phyloP scores from a whole-genome alignment of 2,329 filamentous ascomycete genomes.

The Apiospora sp. region DNA sequence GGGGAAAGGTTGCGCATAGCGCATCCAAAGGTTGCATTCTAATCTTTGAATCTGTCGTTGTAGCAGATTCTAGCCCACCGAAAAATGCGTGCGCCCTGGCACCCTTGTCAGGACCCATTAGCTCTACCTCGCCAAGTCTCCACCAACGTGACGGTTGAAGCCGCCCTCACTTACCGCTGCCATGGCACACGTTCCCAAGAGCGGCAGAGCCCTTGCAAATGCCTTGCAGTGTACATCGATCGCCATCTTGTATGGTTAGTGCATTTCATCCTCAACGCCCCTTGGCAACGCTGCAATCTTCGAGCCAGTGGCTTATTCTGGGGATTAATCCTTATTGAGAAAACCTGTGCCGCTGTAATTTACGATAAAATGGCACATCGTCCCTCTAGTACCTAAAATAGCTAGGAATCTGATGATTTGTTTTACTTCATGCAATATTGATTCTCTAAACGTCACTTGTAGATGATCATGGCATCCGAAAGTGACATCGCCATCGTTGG shows the following conservation, averaged over 20 bases:
- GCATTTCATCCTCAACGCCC: neutral
- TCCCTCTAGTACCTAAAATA: neutral
- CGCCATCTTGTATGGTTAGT: neutral
- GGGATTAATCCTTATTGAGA: neutral
- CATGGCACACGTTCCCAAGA: slow-evolving; percentile 6
- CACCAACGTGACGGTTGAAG: neutral
- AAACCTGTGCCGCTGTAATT: neutral
- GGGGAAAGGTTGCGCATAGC: neutral
- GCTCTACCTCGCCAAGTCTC: neutral
- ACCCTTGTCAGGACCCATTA: neutral
- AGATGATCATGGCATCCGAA: slow-evolving; percentile 27
- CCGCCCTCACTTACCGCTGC: neutral
- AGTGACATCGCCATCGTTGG: slow-evolving; percentile 42
- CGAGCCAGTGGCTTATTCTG: neutral
- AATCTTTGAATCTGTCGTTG: neutral
- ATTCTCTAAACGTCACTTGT: neutral
- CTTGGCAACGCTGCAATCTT: neutral
- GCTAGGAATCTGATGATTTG: neutral
- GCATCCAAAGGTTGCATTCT: neutral
- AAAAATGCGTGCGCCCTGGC: neutral
- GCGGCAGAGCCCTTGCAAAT: neutral
- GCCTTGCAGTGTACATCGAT: slow-evolving; percentile 7
- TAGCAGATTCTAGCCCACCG: neutral
- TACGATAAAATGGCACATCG: neutral
- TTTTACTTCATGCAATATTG: neutral